Percentiles rank a stretch among this genome's conserved stretches.
These are phyloP conservation scores for Erythrobasidium hasegawianum DNA, from an alignment of 1,284 basidiomycete species.

Conservation along the genomic window DNA sequence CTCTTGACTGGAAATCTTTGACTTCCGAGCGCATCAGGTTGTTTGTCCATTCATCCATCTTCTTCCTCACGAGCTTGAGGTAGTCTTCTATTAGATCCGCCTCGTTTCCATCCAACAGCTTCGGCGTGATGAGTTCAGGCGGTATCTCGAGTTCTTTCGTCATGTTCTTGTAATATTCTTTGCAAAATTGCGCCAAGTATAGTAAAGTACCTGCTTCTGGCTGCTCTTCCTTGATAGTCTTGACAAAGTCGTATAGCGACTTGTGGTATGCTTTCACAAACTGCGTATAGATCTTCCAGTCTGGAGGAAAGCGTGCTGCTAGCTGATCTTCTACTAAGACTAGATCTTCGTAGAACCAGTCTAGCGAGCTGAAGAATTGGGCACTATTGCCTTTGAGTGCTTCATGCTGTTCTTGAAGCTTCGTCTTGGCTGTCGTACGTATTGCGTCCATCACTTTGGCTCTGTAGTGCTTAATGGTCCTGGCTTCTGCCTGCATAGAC, in stretches of 20 bases:
- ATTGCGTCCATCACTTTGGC: constrained; percentile 82
- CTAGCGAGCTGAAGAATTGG: constrained; percentile 70
- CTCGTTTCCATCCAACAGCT: constrained; percentile 87
- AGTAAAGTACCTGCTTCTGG: constrained; percentile 84
- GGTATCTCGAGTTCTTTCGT: constrained; percentile 78
- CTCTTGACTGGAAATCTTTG: constrained; percentile 74
- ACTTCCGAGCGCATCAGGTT: constrained; percentile 92
- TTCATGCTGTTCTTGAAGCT: constrained; percentile 36
- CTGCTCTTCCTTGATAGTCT: constrained; percentile 66
- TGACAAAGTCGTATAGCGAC: constrained; percentile 72
- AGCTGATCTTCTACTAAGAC: constrained; percentile 83
- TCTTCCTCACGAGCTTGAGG: constrained; percentile 83
- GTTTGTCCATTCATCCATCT: constrained; percentile 94
- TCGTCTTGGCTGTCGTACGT: constrained; percentile 63
- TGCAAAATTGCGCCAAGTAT: constrained; percentile 84
- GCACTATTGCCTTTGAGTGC: constrained; percentile 46
- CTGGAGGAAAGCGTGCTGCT: constrained; percentile 84
- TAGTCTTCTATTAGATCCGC: constrained; percentile 94
- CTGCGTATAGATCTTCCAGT: constrained; percentile 65
- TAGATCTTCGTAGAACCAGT: constrained; percentile 94
- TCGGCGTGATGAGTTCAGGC: constrained; percentile 75
- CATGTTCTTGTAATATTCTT: constrained; percentile 92
- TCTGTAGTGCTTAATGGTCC: constrained; percentile 92
- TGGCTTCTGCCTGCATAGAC: constrained; percentile 76
- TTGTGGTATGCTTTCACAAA: constrained; percentile 90